Percentiles rank a stretch among this genome's conserved stretches.
Conservation (phyloP, 1,284 basidiomycete genomes). For the Thecaphora thlaspeos region DNA sequence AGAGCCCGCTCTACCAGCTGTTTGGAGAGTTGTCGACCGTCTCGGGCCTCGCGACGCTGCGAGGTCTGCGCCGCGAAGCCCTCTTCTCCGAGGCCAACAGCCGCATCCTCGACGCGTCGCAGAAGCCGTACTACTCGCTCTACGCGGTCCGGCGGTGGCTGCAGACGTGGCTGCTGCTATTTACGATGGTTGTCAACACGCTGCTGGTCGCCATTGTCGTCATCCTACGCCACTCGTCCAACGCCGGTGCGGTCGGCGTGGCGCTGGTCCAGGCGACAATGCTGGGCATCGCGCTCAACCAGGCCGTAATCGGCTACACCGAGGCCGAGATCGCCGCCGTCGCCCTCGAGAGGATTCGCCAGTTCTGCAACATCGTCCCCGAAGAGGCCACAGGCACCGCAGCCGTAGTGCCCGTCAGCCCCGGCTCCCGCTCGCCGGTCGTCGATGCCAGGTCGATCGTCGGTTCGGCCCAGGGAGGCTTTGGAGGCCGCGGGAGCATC, state of each 20-base stretch:
- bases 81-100: conserved; percentile 27
- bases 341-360: conserved; percentile 55
- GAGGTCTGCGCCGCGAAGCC: conserved; percentile 27
- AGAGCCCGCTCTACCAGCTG: conserved; percentile 37
- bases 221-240: conserved; percentile 23
- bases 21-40: conserved; percentile 35
- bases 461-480: no score
- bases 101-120: conserved; percentile 21
- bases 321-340: conserved; percentile 57
- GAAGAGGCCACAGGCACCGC: no score
- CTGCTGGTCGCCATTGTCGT: conserved; percentile 37
- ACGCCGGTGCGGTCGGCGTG: conserved; percentile 51
- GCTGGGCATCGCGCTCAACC: conserved; percentile 29
- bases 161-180: conserved; percentile 35
- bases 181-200: conserved; percentile 32
- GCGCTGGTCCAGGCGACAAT: conserved; percentile 50
- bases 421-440: no score
- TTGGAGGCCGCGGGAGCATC: conserved; percentile 10
- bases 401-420: no score
- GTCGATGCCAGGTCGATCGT: no score
- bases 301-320: conserved; percentile 45
- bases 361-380: conserved; percentile 40
- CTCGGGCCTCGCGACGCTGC: conserved; percentile 36
- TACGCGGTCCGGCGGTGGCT: conserved; percentile 42
- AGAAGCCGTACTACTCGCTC: conserved; percentile 36